phyloP scores from a whole-genome alignment of 2,329 filamentous ascomycete genomes.

The Pseudocercospora pini-densiflorae region DNA sequence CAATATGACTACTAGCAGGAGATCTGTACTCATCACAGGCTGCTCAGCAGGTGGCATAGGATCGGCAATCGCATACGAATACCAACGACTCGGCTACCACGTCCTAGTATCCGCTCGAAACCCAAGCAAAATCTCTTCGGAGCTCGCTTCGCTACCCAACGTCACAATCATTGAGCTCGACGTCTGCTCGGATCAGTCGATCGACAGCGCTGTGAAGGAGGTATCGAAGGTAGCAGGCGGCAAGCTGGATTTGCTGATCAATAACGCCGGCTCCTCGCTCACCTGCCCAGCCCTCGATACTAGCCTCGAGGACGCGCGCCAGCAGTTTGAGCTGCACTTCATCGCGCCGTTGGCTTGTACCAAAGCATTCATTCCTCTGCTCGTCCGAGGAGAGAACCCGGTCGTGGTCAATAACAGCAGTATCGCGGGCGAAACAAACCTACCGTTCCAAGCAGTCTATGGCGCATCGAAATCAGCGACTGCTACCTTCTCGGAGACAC shows the following conservation, averaged over 20 bases:
- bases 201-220: constrained; percentile 40
- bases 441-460: constrained; percentile 30
- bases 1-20: constrained; percentile 8
- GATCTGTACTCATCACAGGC: constrained; percentile 35
- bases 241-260: constrained; percentile 52
- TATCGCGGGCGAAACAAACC: constrained; percentile 22
- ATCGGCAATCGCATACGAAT: constrained; percentile 44
- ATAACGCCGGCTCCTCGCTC: constrained; percentile 50
- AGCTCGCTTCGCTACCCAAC: constrained; percentile 12
- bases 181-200: constrained; percentile 45
- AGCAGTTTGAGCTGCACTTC: constrained; percentile 55
- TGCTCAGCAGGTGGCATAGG: constrained; percentile 49
- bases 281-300: constrained; percentile 34
- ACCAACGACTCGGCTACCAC: constrained; percentile 41
- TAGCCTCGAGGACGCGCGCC: constrained; percentile 49
- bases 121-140: constrained; percentile 36
- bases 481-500: constrained; percentile 29
- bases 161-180: constrained; percentile 45
- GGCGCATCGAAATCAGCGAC: constrained; percentile 33
- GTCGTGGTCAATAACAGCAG: constrained; percentile 22
- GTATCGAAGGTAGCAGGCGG: constrained; percentile 37
- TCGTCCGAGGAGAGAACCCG: constrained; percentile 31
- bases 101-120: constrained; percentile 26
- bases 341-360: constrained; percentile 45
- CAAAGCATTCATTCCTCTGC: constrained; percentile 52